phyloP scores from a whole-genome alignment of 202 grass and related monocot species.

The Carex sylvatica region DNA sequence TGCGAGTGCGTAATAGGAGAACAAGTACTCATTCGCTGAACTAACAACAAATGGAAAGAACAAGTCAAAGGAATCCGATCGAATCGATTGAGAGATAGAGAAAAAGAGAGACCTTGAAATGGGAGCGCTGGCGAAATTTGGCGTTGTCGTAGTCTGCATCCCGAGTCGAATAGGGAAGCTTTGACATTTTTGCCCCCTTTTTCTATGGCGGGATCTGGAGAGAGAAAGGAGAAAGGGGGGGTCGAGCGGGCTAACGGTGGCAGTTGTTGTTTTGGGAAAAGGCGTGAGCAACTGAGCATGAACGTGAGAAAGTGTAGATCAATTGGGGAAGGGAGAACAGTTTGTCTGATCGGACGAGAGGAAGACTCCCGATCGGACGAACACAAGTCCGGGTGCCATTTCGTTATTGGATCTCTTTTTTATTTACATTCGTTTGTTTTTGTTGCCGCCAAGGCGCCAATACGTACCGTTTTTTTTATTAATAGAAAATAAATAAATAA shows the following conservation, averaged over 20 bases:
- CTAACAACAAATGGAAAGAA: neutral
- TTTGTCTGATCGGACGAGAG: neutral
- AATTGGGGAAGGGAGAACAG: neutral
- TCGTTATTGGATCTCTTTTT: neutral
- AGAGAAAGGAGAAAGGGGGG: neutral
- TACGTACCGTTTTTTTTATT: too few relatives aligned
- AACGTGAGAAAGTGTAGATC: neutral
- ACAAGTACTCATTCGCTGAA: neutral
- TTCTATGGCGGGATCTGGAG: slow-evolving; percentile 19
- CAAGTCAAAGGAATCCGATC: neutral
- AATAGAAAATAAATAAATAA: too few relatives aligned
- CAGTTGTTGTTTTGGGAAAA: neutral
- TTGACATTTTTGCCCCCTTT: slow-evolving; percentile 27
- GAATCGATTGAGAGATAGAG: neutral
- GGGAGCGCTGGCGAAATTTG: slow-evolving; percentile 93
- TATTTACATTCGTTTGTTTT: neutral
- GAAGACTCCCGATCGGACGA: neutral
- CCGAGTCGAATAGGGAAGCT: slow-evolving; percentile 75
- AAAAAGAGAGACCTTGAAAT: slow-evolving; percentile 60
- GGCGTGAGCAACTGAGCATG: slow-evolving; percentile 2
- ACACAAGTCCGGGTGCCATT: too few relatives aligned
- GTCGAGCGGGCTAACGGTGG: neutral
- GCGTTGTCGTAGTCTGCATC: slow-evolving; percentile 97
- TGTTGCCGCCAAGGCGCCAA: neutral
- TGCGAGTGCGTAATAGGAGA: neutral